phyloP scores from a whole-genome alignment of 192 early-diverging fungal species.

The Coemansia sp. region DNA sequence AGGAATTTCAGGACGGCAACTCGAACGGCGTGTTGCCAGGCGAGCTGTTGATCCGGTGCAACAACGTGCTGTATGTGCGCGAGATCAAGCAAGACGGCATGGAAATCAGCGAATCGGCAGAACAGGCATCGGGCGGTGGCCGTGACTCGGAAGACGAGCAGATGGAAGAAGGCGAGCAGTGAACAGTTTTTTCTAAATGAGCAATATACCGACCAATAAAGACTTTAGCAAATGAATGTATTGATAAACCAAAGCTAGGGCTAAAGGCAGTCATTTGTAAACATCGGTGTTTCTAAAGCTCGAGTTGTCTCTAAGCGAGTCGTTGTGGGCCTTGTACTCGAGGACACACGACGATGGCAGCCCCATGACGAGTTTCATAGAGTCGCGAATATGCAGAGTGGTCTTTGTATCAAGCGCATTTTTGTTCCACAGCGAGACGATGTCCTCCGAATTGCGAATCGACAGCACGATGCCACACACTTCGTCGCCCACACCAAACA shows the following conservation, averaged over 20 bases:
- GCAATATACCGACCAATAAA: too few relatives aligned
- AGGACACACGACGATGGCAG: slow-evolving; percentile 85
- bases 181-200: slow-evolving; percentile 1
- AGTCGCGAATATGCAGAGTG: slow-evolving; percentile 84
- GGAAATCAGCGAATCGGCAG: neutral
- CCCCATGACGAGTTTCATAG: slow-evolving; percentile 80
- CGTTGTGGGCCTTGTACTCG: slow-evolving; percentile 95
- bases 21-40: slow-evolving; percentile 80
- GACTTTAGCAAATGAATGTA: too few relatives aligned
- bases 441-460: slow-evolving; percentile 90
- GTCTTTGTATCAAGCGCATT: slow-evolving; percentile 79
- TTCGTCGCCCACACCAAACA: slow-evolving; percentile 84
- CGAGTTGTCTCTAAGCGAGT: slow-evolving; percentile 82
- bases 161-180: slow-evolving; percentile 52
- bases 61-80: slow-evolving; percentile 81
- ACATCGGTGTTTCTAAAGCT: slow-evolving; percentile 84
- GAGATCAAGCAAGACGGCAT: slow-evolving; percentile 55
- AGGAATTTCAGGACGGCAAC: slow-evolving; percentile 92
- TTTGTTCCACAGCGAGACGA: slow-evolving; percentile 93
- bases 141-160: slow-evolving; percentile 41
- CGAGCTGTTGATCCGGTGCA: slow-evolving; percentile 93
- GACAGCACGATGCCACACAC: slow-evolving; percentile 93
- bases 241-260: too few relatives aligned
- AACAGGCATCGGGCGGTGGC: neutral
- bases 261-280: slow-evolving; percentile 34